Evolutionary conservation across 2,329 filamentous ascomycete genomes (phyloP).

Genomic region (Aspergillus bombycis): DNA sequence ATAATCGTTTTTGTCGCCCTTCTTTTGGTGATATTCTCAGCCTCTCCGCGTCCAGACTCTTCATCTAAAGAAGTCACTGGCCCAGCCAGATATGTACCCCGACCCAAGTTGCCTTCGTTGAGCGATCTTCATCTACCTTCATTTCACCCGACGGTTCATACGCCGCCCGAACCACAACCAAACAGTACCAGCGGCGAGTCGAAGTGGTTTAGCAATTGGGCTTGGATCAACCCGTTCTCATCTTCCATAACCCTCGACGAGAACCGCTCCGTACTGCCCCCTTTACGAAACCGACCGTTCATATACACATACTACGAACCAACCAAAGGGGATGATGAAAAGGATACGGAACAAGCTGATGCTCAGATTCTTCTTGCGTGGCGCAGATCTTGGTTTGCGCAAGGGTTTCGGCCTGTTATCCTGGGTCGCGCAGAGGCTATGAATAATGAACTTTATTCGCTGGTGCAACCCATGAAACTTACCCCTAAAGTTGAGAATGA

Average conservation of each 20-base stretch:
- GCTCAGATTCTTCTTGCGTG: slow-evolving; percentile 80
- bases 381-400: slow-evolving; percentile 93
- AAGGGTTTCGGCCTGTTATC: slow-evolving; percentile 85
- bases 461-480: slow-evolving; percentile 64
- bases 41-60: slow-evolving; percentile 35
- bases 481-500: slow-evolving; percentile 67
- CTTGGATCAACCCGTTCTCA: slow-evolving; percentile 89
- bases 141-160: slow-evolving; percentile 71
- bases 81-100: slow-evolving; percentile 37
- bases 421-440: slow-evolving; percentile 78
- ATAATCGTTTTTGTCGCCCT: slow-evolving; percentile 48
- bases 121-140: slow-evolving; percentile 63
- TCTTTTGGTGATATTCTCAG: slow-evolving; percentile 49
- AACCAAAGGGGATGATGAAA: slow-evolving; percentile 63
- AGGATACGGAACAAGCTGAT: slow-evolving; percentile 68
- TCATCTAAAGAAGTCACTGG: slow-evolving; percentile 27
- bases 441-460: slow-evolving; percentile 76
- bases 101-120: slow-evolving; percentile 49
- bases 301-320: slow-evolving; percentile 93
- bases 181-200: slow-evolving; percentile 79
- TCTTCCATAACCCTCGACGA: slow-evolving; percentile 78
- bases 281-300: slow-evolving; percentile 67
- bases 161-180: slow-evolving; percentile 67
- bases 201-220: slow-evolving; percentile 86
- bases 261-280: slow-evolving; percentile 79